Conservation (phyloP, 306 rosid genomes). For the Acacia acuminata region DNA sequence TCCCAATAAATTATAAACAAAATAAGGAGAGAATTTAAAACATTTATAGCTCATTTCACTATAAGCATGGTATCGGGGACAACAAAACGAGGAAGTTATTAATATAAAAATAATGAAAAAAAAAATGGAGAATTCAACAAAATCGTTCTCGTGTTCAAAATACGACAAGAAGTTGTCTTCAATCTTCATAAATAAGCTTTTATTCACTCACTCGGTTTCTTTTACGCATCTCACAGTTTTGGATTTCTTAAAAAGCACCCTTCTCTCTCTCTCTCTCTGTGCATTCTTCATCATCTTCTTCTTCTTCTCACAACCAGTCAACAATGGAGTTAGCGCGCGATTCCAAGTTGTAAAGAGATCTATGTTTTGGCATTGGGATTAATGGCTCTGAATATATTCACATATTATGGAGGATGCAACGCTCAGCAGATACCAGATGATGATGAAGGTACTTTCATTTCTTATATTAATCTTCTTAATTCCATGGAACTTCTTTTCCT, state of each 20-base stretch:
- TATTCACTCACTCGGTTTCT: too few relatives aligned
- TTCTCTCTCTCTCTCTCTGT: neutral
- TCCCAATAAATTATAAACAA: too few relatives aligned
- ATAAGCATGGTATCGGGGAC: too few relatives aligned
- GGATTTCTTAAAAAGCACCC: neutral
- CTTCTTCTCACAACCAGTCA: neutral
- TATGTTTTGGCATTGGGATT: conserved; percentile 27
- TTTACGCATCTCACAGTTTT: neutral
- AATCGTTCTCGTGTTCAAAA: too few relatives aligned
- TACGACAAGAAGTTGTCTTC: too few relatives aligned
- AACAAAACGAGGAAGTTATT: too few relatives aligned
- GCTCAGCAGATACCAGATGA: conserved; percentile 62
- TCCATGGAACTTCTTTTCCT: neutral
- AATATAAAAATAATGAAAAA: too few relatives aligned
- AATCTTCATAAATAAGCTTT: too few relatives aligned
- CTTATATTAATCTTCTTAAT: neutral
- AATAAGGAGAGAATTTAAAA: too few relatives aligned
- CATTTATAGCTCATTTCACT: too few relatives aligned
- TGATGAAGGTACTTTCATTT: conserved; percentile 61
- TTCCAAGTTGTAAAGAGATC: conserved; percentile 23
- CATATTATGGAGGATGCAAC: conserved; percentile 41
- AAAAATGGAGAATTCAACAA: too few relatives aligned
- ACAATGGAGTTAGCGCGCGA: conserved; percentile 42
- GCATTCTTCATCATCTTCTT: neutral
- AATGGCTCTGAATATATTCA: conserved; percentile 41